Conservation (phyloP, 345 rosid species). For the Populus nigra region DNA sequence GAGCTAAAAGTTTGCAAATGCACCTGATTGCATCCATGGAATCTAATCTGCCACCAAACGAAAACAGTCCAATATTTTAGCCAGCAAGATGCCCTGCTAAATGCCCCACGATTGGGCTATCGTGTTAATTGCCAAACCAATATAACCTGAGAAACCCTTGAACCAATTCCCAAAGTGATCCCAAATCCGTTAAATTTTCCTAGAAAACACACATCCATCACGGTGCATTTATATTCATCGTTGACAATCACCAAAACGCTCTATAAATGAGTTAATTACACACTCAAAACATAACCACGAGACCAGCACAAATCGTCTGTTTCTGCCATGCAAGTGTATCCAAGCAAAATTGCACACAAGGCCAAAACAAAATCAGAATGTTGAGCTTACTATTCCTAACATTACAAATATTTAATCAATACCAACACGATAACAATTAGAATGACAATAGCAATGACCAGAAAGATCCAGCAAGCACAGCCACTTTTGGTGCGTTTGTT, state of each 20-base stretch:
- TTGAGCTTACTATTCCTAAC: not conserved
- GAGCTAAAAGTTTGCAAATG: not conserved
- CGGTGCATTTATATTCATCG: not conserved
- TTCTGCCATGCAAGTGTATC: not conserved
- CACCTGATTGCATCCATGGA: not conserved
- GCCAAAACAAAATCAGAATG: not conserved
- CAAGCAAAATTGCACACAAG: not conserved
- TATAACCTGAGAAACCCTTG: not conserved
- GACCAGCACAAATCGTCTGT: not conserved
- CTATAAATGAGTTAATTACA: not conserved
- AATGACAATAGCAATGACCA: conserved; percentile 69
- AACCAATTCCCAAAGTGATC: not conserved
- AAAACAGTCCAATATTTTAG: not conserved
- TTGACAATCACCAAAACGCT: not conserved
- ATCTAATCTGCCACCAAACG: not conserved
- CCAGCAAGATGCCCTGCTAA: not conserved
- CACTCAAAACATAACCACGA: not conserved
- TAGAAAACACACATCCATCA: not conserved
- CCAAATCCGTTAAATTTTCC: not conserved
- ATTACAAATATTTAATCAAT: conserved; percentile 73
- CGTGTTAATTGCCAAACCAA: not conserved
- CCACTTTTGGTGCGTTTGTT: conserved; percentile 90
- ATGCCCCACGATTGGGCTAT: not conserved
- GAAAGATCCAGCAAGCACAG: conserved; percentile 71
- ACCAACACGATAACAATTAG: conserved; percentile 64